Evolutionary conservation across 768 basidiomycete genomes (phyloP).

Genomic region (Xerocomellus amylosporus): DNA sequence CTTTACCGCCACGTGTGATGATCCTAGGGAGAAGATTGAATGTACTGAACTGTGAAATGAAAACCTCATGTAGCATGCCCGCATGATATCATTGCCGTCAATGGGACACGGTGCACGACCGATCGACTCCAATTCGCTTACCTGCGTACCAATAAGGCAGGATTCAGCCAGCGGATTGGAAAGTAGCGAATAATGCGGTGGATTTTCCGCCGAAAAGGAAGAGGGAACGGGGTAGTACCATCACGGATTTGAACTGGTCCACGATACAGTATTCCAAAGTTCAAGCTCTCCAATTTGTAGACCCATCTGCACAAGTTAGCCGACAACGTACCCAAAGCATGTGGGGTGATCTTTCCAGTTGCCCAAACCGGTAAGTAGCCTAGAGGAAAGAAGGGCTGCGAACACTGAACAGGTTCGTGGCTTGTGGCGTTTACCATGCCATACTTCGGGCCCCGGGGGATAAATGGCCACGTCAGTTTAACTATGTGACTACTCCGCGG

Average conservation of each 20-base stretch:
- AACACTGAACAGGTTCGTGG: neutral
- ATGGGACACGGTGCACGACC: neutral
- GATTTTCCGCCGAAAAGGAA: neutral
- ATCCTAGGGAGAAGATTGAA: neutral
- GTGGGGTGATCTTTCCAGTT: neutral
- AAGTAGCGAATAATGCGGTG: neutral
- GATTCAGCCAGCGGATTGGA: neutral
- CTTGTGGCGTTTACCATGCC: neutral
- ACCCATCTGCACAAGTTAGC: neutral
- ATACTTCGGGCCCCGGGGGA: neutral
- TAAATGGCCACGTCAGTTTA: neutral
- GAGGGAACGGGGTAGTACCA: neutral
- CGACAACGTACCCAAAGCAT: neutral
- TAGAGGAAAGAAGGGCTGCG: neutral
- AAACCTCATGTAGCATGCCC: neutral
- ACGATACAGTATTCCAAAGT: neutral
- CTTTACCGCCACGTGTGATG: neutral
- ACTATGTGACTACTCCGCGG: conserved; percentile 6
- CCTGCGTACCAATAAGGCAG: neutral
- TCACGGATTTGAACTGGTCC: neutral
- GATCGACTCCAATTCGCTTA: neutral
- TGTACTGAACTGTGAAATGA: neutral
- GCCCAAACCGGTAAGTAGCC: neutral
- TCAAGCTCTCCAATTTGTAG: neutral
- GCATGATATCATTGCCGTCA: neutral